Base-by-base conservation (phyloP, 1,139 yeast genomes). In the Hyphopichia fennica region DNA sequence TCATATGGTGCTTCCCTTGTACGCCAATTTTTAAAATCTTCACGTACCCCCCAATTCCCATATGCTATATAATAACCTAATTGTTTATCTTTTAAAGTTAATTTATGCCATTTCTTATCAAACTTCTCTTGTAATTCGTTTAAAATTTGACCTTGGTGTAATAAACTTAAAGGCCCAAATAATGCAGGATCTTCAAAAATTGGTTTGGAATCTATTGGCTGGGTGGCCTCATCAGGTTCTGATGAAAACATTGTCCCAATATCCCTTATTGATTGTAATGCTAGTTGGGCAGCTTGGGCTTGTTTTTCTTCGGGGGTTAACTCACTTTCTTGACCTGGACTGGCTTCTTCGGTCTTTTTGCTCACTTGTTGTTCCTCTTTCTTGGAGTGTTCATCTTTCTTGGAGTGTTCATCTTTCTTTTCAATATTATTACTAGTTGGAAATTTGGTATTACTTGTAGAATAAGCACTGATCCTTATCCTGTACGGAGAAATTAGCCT, bases 11-110 rank as follows among this genome's bases (percentile, higher is more conserved):
- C 63, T 18, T 61, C 66, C 37, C 54, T 50, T 1, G 66, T 60
- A 35, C 62, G 62, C 67, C 83, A 65, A 43, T 70, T 69, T 35
- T 63, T 63, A 46, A 82, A 79, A 14, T 78, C 75, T 42, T 80
- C 84, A 46, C 88, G 68, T 1, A 75, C 79, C 0, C 86, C 88
- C 77, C 84, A 79, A 46, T 81, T 68, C 2, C 87, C 87, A 57
- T 81, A 82, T 0, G 82, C 73, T 35, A 82, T 73, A 61, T 70
- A 82, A 53, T 80, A 79, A 1, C 79, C 74, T 51, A 81, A 66
- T 44, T 69, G 57, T 51, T 81, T 82, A 38, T 74, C 77, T 37
- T 73, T 66, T 16, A 45, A 41, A 7, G 72, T 60, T 42, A 82
- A 54, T 38, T 67, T 65, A 7, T 57, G 57, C 88, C 88, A 82